Percentiles rank a stretch among this genome's conserved stretches.
These are phyloP conservation scores for Globisporangium perplexum DNA, from an alignment of 352 stramenopile genomes.

Conservation along the genomic window DNA sequence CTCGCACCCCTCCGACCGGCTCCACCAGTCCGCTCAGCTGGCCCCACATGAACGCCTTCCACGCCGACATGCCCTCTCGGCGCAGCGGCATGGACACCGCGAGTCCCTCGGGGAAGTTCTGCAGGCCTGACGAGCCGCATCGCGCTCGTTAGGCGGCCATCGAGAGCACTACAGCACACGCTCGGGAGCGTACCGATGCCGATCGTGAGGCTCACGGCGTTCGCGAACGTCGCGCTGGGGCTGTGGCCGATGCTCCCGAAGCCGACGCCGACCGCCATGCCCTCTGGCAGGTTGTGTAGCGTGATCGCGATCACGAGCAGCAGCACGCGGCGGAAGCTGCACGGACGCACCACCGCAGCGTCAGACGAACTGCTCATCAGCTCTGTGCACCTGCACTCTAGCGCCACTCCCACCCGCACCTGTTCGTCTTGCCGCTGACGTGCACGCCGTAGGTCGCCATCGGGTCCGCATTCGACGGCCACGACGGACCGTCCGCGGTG, in stretches of 20 bases:
- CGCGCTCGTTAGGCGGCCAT: no score
- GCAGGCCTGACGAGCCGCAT: slow-evolving; percentile 30
- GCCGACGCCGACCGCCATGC: slow-evolving; percentile 87
- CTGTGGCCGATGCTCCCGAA: slow-evolving; percentile 83
- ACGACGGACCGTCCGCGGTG: slow-evolving; percentile 5
- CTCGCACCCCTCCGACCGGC: slow-evolving; percentile 66
- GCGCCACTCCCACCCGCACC: background rate
- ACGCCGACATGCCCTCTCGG: slow-evolving; percentile 78
- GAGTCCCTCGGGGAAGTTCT: slow-evolving; percentile 89
- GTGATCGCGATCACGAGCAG: slow-evolving; percentile 89
- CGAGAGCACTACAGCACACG: no score
- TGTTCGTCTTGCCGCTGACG: slow-evolving; percentile 8
- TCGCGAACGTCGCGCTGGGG: slow-evolving; percentile 60
- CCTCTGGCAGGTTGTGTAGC: slow-evolving; percentile 88
- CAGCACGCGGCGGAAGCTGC: slow-evolving; percentile 71
- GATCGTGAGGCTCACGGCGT: slow-evolving; percentile 83
- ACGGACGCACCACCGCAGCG: no score
- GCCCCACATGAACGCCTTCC: slow-evolving; percentile 86
- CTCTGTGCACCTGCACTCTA: no score
- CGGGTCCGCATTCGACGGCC: slow-evolving; percentile 10
- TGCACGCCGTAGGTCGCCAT: slow-evolving; percentile 26
- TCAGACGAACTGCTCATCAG: no score
- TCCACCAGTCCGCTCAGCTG: slow-evolving; percentile 89
- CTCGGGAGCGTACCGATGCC: slow-evolving; percentile 44
- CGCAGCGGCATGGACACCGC: slow-evolving; percentile 86